phyloP scores from a whole-genome alignment of 2,329 filamentous ascomycete genomes.

The Zalaria obscura region DNA sequence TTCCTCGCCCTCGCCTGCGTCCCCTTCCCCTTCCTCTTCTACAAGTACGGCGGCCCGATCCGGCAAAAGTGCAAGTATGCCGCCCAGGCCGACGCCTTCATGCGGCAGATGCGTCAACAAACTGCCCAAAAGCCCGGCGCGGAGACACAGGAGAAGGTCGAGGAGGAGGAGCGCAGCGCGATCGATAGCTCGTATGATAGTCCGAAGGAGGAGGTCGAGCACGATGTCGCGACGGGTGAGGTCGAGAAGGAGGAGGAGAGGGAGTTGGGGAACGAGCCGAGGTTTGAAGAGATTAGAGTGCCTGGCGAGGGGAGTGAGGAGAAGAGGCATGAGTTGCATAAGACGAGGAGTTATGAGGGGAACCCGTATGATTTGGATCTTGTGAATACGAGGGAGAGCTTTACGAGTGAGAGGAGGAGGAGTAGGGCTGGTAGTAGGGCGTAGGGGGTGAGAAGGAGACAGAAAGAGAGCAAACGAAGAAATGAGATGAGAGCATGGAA shows the following conservation, averaged over 20 bases:
- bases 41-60: conserved; percentile 52
- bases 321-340: conserved; percentile 13
- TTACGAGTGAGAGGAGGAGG: no score
- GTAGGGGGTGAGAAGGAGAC: no score
- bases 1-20: conserved; percentile 60
- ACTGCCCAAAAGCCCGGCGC: conserved; percentile 4
- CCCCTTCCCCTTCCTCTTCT: conserved; percentile 64
- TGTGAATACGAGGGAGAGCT: conserved; percentile 28
- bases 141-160: conserved; percentile 7
- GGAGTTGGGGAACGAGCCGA: conserved; percentile 8
- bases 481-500: no score
- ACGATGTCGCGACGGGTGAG: neutral
- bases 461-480: no score
- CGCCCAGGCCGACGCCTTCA: conserved; percentile 48
- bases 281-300: conserved; percentile 25
- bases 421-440: no score
- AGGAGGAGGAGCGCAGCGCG: conserved; percentile 17
- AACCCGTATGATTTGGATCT: conserved; percentile 36
- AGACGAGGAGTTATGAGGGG: conserved; percentile 18
- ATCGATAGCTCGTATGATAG: conserved; percentile 13
- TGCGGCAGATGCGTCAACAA: conserved; percentile 31
- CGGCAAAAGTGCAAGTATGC: conserved; percentile 56
- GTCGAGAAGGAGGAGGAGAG: conserved; percentile 2
- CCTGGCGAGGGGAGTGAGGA: conserved; percentile 4
- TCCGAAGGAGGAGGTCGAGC: neutral